Evolutionary conservation across 441 rosid genomes (phyloP), one percentile per base, ranked within the genome.

Genomic region (Populus hybrid): DNA sequence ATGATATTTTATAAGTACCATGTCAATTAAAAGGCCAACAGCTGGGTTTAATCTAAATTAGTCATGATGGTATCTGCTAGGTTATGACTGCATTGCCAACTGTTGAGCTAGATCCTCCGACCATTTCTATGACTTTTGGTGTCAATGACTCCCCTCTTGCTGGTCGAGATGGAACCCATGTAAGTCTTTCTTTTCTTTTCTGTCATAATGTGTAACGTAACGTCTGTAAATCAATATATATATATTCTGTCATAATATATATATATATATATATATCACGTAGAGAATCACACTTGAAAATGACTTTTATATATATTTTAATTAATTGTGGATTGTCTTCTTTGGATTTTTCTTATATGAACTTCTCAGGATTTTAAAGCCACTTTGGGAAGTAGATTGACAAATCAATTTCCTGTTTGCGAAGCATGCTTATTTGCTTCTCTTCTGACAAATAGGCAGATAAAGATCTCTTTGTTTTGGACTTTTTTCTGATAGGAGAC

Each of bases 51-150:
- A 9, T 32, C 66, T 66, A 21, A 70, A 26, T 30, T 71, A 28
- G 46, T 10, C 24, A 63, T 75, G 38, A n/a, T 69, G 26, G 21
- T 66, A 73, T 84, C 77, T 85, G 61, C 32, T 79, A 94, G 97
- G 95, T 95, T 78, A 89, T 85, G 87, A 81, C 85, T 82, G 90
- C 99, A 65, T 90, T 95, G 78, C 98, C 98, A 14, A 79, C 91
- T 34, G 81, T 92, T 72, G 97, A 89, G 86, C 84, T 95, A 90
- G 98, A 95, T 74, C 99, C 98, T 71, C 99, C 98, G 65, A 95
- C 99, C 74, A 95, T 94, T 84, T 95, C 99, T 81, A 95, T 95
- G 98, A 95, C 97, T 61, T 95, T 95, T 81, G 88, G 98, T 80
- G 98, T 94, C 80, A 94, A 95, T 78, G 97, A 95, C 83, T 95